Conservation (phyloP, 306 rosid genomes). For the Sechiopsis laciniata region DNA sequence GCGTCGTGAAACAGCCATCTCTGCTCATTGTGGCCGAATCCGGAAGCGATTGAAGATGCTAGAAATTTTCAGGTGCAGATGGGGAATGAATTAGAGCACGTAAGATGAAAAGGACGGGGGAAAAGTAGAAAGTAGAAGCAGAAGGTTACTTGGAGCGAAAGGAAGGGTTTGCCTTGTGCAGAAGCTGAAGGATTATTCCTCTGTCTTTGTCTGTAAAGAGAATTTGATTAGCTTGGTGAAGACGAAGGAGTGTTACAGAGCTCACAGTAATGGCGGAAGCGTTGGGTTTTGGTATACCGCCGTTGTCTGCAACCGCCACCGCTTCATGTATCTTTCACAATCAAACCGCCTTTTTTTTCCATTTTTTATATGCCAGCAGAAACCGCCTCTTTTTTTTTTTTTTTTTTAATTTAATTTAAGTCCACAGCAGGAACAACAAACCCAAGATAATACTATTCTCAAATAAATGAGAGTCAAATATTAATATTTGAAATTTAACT, state of each 20-base stretch:
- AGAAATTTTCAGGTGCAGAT: not conserved
- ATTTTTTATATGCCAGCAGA: too few species aligned
- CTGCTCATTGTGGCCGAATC: slow-evolving; percentile 11
- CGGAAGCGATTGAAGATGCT: not conserved
- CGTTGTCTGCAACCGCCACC: not conserved
- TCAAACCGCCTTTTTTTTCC: not conserved
- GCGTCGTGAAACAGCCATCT: slow-evolving; percentile 52
- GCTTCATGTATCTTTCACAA: not conserved
- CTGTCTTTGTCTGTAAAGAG: not conserved
- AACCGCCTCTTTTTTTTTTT: too few species aligned
- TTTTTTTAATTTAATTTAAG: too few species aligned
- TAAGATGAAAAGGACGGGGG: not conserved
- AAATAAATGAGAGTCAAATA: too few species aligned
- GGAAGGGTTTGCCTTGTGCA: not conserved
- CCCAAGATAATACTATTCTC: too few species aligned
- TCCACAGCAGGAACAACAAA: too few species aligned
- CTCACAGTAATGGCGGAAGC: slow-evolving; percentile 1
- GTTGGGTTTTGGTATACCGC: not conserved
- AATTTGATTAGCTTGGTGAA: not conserved
- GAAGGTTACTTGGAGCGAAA: slow-evolving; percentile 12
- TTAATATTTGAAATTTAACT: too few species aligned
- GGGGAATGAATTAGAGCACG: not conserved
- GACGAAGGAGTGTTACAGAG: not conserved
- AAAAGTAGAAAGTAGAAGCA: not conserved
- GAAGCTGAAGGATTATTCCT: slow-evolving; percentile 13